Percentiles rank a stretch among this genome's conserved stretches.
Conservation (phyloP, 305 asterid genomes). For the Fraxinus xanthoxyloides region DNA sequence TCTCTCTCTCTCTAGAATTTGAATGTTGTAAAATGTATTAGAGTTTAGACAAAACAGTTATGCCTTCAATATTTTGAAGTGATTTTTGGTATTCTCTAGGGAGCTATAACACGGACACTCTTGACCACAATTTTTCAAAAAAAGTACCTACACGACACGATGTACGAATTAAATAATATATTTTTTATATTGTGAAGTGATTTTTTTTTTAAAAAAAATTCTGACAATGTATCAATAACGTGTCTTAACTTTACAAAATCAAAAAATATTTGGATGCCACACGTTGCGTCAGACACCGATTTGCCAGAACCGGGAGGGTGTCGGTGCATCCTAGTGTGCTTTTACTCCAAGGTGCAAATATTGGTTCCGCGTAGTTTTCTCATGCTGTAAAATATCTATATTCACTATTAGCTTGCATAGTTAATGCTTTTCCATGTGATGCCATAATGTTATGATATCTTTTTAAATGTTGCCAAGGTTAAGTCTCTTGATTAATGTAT, state of each 20-base stretch:
- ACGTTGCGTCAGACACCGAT: too few relatives aligned
- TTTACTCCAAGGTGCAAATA: background rate
- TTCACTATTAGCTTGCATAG: background rate
- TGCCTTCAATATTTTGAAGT: background rate
- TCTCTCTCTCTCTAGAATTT: background rate
- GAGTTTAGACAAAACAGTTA: background rate
- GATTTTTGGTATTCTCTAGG: background rate
- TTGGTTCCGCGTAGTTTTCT: background rate
- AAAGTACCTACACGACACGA: background rate
- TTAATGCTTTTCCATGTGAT: background rate
- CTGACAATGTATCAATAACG: too few relatives aligned
- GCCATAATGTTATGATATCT: background rate
- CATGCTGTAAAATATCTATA: background rate
- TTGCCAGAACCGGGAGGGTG: too few relatives aligned
- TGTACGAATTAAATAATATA: background rate
- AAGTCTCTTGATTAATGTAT: constrained; percentile 8
- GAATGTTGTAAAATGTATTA: background rate
- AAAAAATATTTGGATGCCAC: too few relatives aligned
- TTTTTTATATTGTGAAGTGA: too few relatives aligned
- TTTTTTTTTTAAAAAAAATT: too few relatives aligned
- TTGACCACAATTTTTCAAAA: background rate
- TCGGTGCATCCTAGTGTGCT: too few relatives aligned
- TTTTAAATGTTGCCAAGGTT: constrained; percentile 5
- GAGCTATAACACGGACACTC: background rate
- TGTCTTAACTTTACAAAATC: too few relatives aligned